Conservation (phyloP, 192 early-diverging fungal species). For the Paraglomus brasilianum region DNA sequence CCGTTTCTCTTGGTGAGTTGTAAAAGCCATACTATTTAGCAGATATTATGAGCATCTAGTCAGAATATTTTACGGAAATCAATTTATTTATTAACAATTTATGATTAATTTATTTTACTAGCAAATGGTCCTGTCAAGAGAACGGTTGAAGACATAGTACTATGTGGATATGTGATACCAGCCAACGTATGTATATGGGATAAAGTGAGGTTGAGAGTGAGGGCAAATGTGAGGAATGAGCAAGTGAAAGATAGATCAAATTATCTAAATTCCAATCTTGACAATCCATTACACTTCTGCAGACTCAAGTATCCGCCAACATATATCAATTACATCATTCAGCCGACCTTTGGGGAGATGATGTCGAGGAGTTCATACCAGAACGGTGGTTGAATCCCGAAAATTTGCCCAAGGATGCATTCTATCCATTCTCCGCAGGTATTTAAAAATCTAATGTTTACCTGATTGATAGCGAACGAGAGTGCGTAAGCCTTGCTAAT, state of each 20-base stretch:
- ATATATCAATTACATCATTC: background rate
- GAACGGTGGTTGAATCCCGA: slow-evolving; percentile 19
- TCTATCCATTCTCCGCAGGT: slow-evolving; percentile 22
- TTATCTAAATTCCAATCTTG: too few relatives aligned
- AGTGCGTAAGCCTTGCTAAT: too few relatives aligned
- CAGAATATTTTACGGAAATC: too few relatives aligned
- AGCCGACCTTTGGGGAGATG: slow-evolving; percentile 22
- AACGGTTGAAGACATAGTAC: slow-evolving; percentile 36
- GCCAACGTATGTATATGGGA: slow-evolving; percentile 31
- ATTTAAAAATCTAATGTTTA: background rate
- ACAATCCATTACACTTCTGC: too few relatives aligned
- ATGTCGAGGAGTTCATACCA: slow-evolving; percentile 19
- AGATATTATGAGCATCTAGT: too few relatives aligned
- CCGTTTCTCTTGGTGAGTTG: slow-evolving; percentile 37
- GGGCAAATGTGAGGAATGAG: too few relatives aligned
- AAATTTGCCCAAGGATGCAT: slow-evolving; percentile 3
- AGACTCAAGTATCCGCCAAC: slow-evolving; percentile 18
- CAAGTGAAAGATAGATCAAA: too few relatives aligned
- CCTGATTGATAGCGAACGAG: too few relatives aligned
- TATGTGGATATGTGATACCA: slow-evolving; percentile 44
- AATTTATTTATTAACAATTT: background rate
- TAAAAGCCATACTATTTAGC: background rate
- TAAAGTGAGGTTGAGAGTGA: too few relatives aligned
- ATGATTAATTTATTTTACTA: slow-evolving; percentile 15
- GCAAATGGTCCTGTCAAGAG: slow-evolving; percentile 33